Base-by-base conservation (phyloP, 257 asterid species). In the Capsicum pubescens region DNA sequence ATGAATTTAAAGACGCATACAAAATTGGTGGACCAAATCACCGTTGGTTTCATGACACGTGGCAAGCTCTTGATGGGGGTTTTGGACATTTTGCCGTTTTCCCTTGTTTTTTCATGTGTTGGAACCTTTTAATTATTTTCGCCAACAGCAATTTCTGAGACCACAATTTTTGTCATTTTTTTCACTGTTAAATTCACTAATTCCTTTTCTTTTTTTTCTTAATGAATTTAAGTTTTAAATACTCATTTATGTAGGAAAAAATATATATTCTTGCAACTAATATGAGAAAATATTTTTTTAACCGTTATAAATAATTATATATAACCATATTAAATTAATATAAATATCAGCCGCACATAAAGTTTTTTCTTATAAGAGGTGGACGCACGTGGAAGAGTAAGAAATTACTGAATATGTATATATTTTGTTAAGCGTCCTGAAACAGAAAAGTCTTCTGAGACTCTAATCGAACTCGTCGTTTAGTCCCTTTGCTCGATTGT, bases 41-140 rank as follows among this genome's bases (percentile, higher is more conserved):
- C 93, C 93, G 87, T 61, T 90, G 67, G 7, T 1, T 32, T 36
- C 0, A 0, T 9, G 95, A 71, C 94, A 93, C 92, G 93, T 93
- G 94, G 87, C 85, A 7, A 1, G 0, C 3, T 21, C 5, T 16
- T 86, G 85, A 48, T 35, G 13, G 42, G 42, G 58, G 7, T 68
- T 6, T 9, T 72, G 26, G 52, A 42, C 9, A 39, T 21, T 50
- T 84, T 87, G 87, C 88, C 87, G 71, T 86, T 81, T 81, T 88
- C 71, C 87, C 87, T 86, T 91, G 91, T 89, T 90, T 92, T 89
- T 86, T 84, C 89, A 81, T 82, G 61, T 76, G 89, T 90, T 88
- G 86, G 86, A 79, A 60, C 85, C 70, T 54, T 77, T 9, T 54
- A 32, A 77, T 77, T 81, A 74, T 80, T 78, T 90, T 87, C 84